Evolutionary conservation across 768 basidiomycete species (phyloP).

Genomic region (Phaffia tasmanica): DNA sequence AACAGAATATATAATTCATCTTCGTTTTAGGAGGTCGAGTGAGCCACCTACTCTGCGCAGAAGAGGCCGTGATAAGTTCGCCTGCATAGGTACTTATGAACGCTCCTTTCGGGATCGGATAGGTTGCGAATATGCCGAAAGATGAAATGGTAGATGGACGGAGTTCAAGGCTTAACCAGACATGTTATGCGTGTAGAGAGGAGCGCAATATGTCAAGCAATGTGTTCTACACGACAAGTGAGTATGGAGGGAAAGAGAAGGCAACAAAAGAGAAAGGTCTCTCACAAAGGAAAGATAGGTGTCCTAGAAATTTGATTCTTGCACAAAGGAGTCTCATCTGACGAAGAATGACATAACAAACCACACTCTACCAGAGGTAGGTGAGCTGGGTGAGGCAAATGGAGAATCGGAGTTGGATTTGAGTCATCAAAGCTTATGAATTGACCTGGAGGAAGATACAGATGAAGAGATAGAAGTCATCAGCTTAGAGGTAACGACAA

Average conservation of each 20-base stretch:
- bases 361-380: constrained; percentile 22
- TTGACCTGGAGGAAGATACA: constrained; percentile 2
- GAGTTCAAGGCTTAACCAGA: not conserved
- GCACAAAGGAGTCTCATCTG: not conserved
- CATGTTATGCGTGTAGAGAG: not conserved
- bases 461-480: not conserved
- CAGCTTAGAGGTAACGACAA: not conserved
- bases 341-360: not conserved
- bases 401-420: not conserved
- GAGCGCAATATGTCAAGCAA: not conserved
- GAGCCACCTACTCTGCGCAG: constrained; percentile 7
- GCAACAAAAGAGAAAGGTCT: not conserved
- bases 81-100: constrained; percentile 23
- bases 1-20: constrained; percentile 19
- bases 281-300: not conserved
- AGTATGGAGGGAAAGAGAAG: not conserved
- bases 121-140: constrained; percentile 14
- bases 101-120: not conserved
- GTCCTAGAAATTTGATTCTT: constrained; percentile 4
- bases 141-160: constrained; percentile 5
- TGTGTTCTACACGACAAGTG: not conserved
- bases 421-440: not conserved
- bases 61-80: not conserved
- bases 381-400: constrained; percentile 7
- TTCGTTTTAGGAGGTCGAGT: not conserved